Percentiles rank a stretch among this genome's conserved stretches.
phyloP scores from a whole-genome alignment of 768 basidiomycete genomes.

The Phylloporus sp. region DNA sequence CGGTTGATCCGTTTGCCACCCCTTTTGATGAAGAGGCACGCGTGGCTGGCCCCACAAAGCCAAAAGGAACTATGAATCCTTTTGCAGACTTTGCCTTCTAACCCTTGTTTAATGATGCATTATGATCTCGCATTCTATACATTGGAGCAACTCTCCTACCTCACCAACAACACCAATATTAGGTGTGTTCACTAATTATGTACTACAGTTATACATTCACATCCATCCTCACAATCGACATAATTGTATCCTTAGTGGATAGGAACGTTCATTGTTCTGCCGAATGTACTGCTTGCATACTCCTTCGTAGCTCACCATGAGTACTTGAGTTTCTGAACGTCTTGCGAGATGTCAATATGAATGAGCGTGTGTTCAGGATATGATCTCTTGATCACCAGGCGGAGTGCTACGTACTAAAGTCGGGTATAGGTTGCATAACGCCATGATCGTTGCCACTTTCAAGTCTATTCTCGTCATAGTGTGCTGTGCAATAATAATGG shows the following conservation, averaged over 20 bases:
- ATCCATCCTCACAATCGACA: neutral
- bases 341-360: no score
- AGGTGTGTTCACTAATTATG: constrained; percentile 5
- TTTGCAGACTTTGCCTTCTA: constrained; percentile 38
- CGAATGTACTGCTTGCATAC: no score
- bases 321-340: no score
- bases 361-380: no score
- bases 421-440: no score
- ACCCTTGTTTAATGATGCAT: constrained; percentile 1
- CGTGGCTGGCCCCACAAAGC: constrained; percentile 27
- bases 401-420: no score
- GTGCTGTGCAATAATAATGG: neutral
- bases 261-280: constrained; percentile 2
- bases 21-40: constrained; percentile 74
- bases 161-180: constrained; percentile 14
- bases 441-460: neutral
- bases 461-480: neutral
- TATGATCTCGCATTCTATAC: neutral
- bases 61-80: constrained; percentile 54
- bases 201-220: constrained; percentile 10
- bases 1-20: constrained; percentile 60
- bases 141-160: constrained; percentile 5
- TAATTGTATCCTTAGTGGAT: constrained; percentile 27
- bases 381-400: no score
- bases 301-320: no score